These are phyloP conservation scores for Dryadomyces quercus-mongolicae DNA, from an alignment of 2,329 filamentous ascomycete genomes.

Conservation along the genomic window DNA sequence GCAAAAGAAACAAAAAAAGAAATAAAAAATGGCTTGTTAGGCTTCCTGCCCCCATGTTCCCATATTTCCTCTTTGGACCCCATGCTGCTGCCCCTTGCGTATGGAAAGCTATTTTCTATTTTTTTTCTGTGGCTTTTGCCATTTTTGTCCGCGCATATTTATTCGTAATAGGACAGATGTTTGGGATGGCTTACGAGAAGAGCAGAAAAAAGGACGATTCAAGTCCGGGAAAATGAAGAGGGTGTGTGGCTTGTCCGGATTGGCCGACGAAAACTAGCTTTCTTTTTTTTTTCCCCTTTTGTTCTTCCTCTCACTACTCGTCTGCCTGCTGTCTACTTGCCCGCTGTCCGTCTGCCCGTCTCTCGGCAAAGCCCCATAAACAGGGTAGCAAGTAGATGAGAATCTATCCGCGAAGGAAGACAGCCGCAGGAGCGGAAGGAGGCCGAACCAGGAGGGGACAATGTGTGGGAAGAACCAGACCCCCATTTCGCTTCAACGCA, in stretches of 20 bases:
- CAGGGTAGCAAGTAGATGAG: background rate
- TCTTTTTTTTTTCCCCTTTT: too few relatives aligned
- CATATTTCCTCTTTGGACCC: background rate
- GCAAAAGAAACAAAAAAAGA: background rate
- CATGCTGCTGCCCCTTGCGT: background rate
- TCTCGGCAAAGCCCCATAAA: background rate
- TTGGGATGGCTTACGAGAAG: background rate
- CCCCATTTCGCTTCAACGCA: background rate
- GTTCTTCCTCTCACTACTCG: background rate
- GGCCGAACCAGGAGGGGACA: too few relatives aligned
- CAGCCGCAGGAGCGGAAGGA: background rate
- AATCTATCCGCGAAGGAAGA: background rate
- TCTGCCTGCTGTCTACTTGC: background rate
- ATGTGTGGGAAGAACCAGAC: background rate
- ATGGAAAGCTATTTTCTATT: background rate
- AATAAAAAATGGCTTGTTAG: background rate
- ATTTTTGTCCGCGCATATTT: background rate
- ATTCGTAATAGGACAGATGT: background rate
- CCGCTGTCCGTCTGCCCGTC: too few relatives aligned
- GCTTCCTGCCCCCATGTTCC: background rate
- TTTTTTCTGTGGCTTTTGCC: background rate
- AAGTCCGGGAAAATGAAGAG: too few relatives aligned
- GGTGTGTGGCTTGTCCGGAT: background rate
- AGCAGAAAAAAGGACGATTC: too few relatives aligned
- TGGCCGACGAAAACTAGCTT: background rate